Conservation (phyloP, 2,329 filamentous ascomycete species). For the Botrytis fragariae region DNA sequence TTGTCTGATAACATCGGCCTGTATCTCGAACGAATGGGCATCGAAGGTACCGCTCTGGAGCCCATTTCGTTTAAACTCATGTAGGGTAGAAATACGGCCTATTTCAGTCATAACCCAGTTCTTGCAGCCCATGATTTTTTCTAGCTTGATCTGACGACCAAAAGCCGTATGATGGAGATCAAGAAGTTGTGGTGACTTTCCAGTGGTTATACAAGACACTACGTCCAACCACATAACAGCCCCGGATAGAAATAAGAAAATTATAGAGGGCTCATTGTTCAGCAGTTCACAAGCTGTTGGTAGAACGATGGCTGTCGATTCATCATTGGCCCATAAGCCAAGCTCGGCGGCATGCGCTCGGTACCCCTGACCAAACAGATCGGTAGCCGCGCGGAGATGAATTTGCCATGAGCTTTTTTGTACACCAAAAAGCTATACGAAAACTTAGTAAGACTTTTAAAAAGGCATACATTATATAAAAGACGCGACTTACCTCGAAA, state of each 20-base stretch:
- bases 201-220: slow-evolving; percentile 48
- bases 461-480: slow-evolving; percentile 34
- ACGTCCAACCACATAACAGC: slow-evolving; percentile 50
- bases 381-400: slow-evolving; percentile 32
- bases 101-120: slow-evolving; percentile 58
- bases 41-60: slow-evolving; percentile 32
- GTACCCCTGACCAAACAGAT: slow-evolving; percentile 23
- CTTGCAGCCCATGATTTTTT: slow-evolving; percentile 53
- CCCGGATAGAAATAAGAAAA: slow-evolving; percentile 48
- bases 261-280: slow-evolving; percentile 43
- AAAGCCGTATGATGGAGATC: slow-evolving; percentile 45
- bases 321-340: slow-evolving; percentile 12
- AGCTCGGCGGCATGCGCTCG: slow-evolving; percentile 8
- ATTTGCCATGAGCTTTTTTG: slow-evolving; percentile 29
- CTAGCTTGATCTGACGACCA: slow-evolving; percentile 40
- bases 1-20: slow-evolving; percentile 26
- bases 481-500: slow-evolving; percentile 44
- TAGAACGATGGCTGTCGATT: background rate
- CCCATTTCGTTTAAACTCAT: slow-evolving; percentile 54
- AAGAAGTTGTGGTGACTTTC: slow-evolving; percentile 44
- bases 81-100: slow-evolving; percentile 51
- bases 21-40: slow-evolving; percentile 21
- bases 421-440: slow-evolving; percentile 45
- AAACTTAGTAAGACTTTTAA: slow-evolving; percentile 31
- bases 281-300: background rate